phyloP scores from a whole-genome alignment of 2,329 filamentous ascomycete genomes.

The Alternaria panax region DNA sequence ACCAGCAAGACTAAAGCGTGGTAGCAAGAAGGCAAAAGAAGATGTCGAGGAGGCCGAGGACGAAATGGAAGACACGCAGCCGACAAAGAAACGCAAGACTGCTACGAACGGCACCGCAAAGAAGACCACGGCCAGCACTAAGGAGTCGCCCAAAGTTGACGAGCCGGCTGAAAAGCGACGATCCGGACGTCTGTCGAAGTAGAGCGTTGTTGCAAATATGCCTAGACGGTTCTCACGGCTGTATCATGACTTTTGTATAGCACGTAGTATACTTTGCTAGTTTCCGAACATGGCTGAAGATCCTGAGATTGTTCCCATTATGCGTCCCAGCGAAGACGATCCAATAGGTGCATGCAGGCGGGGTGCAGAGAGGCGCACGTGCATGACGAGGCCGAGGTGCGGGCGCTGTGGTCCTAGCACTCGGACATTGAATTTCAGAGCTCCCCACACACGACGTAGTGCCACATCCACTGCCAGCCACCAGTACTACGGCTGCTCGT shows the following conservation, averaged over 20 bases:
- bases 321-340: background rate
- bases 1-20: conserved; percentile 17
- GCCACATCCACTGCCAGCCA: conserved; percentile 19
- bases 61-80: conserved; percentile 27
- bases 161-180: conserved; percentile 28
- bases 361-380: conserved; percentile 26
- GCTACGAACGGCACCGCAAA: conserved; percentile 16
- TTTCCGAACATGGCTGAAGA: background rate
- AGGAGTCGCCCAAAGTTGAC: conserved; percentile 22
- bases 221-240: background rate
- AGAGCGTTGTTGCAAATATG: background rate
- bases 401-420: conserved; percentile 31
- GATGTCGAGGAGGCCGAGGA: conserved; percentile 25
- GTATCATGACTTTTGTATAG: background rate
- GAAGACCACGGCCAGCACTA: conserved; percentile 17
- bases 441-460: conserved; percentile 42
- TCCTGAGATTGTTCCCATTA: background rate
- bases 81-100: conserved; percentile 40
- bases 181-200: conserved; percentile 33
- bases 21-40: conserved; percentile 20
- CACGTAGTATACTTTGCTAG: background rate
- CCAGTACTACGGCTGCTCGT: conserved; percentile 10
- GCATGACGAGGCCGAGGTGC: conserved; percentile 13
- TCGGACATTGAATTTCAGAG: conserved; percentile 42
- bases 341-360: background rate